Conservation (phyloP, 2,329 filamentous ascomycete species). For the Phoma sp. region DNA sequence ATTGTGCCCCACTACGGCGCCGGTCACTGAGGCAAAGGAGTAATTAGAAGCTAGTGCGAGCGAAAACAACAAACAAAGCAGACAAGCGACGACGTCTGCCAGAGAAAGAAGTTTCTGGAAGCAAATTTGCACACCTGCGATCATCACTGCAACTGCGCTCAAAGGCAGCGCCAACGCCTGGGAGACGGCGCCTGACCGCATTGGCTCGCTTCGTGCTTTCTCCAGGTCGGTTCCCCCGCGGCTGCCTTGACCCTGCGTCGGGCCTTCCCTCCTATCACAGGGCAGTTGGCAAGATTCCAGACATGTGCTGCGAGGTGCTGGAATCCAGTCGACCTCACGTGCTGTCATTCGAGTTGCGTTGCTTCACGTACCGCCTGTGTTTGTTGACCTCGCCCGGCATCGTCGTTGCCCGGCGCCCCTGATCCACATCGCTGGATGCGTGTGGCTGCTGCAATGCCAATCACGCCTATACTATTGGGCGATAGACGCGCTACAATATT, state of each 20-base stretch:
- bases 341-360: too few relatives aligned
- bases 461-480: conserved; percentile 13
- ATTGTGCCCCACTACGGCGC: conserved; percentile 40
- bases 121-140: conserved; percentile 7
- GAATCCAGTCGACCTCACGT: not conserved
- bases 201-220: conserved; percentile 36
- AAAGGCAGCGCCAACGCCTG: conserved; percentile 11
- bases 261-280: conserved; percentile 7
- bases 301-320: not conserved
- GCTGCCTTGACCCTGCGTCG: conserved; percentile 22
- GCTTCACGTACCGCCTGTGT: too few relatives aligned
- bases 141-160: conserved; percentile 1
- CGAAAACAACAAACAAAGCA: conserved; percentile 24
- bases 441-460: conserved; percentile 16
- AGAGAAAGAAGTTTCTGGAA: conserved; percentile 14
- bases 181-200: conserved; percentile 27
- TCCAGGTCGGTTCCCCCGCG: conserved; percentile 26
- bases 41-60: conserved; percentile 12
- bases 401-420: conserved; percentile 9
- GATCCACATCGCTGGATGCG: conserved; percentile 11
- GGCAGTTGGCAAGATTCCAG: not conserved
- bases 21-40: conserved; percentile 23
- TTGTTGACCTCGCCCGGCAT: not conserved
- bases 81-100: conserved; percentile 1
- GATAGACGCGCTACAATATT: conserved; percentile 2